Base-by-base conservation (phyloP, 305 asterid genomes). In the Fraxinus baroniana region DNA sequence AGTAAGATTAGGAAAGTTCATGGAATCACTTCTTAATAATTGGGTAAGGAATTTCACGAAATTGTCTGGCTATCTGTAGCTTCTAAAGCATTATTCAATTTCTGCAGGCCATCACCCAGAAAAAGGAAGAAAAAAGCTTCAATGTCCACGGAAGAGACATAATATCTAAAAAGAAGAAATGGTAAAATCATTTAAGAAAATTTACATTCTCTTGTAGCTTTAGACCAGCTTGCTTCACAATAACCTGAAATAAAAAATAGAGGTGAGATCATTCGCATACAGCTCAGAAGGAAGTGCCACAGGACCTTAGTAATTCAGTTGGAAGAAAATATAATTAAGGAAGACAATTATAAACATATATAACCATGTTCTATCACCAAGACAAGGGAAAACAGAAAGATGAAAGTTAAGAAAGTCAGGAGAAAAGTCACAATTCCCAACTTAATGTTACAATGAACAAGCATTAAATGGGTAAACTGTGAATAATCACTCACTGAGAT, bases 181-280 rank as follows among this genome's bases (percentile, higher is more conserved):
- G 22, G 74, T 60, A 30, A 83, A 73, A 85, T 24, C 74, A 77
- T 49, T 39, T 41, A 22, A 33, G 80, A 81, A 64, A 24, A 74
- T 92, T 92, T 94, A 96, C 98, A 88, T 91, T 94, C 79, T 90
- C 97, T 85, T 94, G 97, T 68, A 96, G 95, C 94, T 91, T 91
- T 82, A 92, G 95, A 83, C 98, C 98, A 72, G 98, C 98, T 92
- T 96, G 98, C 90, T 96, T 96, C 83, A 76, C 87, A 46, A 96
- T 94, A 83, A 94, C 98, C 99, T 96, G 91, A 85, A 85, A 26
- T 41, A 83, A 78, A 76, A 76, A 82, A 70, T 8, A 80, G 85
- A 74, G 55, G 66, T 79, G 83, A 78, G 87, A 80, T 64, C 76
- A 83, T 75, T 83, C 22, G 83, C 82, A 44, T 49, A 15, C 83